Percentiles rank a stretch among this genome's conserved stretches.
phyloP scores from a whole-genome alignment of 228 moss, liverwort and hornwort species.

The Sphagnum fallax region DNA sequence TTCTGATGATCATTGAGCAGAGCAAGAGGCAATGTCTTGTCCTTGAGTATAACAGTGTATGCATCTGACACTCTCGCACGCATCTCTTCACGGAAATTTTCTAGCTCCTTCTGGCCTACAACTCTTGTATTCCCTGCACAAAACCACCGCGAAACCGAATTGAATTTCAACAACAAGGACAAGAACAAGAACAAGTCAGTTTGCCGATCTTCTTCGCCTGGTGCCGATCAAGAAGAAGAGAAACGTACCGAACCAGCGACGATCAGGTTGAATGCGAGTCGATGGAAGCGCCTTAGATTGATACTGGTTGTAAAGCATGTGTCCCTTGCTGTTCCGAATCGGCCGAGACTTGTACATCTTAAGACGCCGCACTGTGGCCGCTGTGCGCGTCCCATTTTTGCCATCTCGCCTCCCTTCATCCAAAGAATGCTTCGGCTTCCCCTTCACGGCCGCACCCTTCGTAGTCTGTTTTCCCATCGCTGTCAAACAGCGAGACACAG shows the following conservation, averaged over 20 bases:
- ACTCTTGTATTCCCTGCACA: slow-evolving; percentile 80
- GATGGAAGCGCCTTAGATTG: slow-evolving; percentile 74
- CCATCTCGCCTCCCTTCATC: slow-evolving; percentile 75
- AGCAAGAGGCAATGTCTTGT: slow-evolving; percentile 86
- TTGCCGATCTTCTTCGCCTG: no score
- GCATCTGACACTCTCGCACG: slow-evolving; percentile 74
- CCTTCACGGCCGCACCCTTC: slow-evolving; percentile 69
- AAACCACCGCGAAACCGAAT: neutral
- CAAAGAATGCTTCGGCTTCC: slow-evolving; percentile 88
- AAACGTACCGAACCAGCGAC: slow-evolving; percentile 80
- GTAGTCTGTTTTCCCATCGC: slow-evolving; percentile 66
- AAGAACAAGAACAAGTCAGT: neutral
- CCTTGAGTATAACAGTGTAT: slow-evolving; percentile 90
- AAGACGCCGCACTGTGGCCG: slow-evolving; percentile 89
- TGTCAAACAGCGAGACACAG: neutral
- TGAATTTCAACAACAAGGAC: neutral
- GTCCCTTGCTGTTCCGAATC: slow-evolving; percentile 85
- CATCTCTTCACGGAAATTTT: slow-evolving; percentile 95
- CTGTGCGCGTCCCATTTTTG: slow-evolving; percentile 60
- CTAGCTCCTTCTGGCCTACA: slow-evolving; percentile 88
- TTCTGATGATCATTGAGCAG: slow-evolving; percentile 77
- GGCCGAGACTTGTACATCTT: slow-evolving; percentile 95
- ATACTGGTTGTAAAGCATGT: slow-evolving; percentile 70
- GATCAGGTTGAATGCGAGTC: slow-evolving; percentile 94
- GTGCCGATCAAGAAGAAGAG: neutral